These are phyloP conservation scores for Pythium insidiosum DNA, from an alignment of 352 stramenopile species.

Conservation along the genomic window DNA sequence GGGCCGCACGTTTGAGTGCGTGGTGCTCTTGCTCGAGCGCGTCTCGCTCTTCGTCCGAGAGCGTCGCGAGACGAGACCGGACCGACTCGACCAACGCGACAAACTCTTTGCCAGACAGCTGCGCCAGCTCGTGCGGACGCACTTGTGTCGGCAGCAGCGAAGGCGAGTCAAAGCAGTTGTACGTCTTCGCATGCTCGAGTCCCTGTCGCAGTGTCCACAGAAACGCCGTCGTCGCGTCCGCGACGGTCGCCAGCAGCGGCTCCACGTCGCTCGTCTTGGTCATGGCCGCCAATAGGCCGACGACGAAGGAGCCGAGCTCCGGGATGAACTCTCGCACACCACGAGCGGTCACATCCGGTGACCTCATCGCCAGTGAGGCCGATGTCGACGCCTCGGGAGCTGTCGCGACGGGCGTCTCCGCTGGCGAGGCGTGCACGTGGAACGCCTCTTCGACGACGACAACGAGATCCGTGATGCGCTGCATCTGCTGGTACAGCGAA, in stretches of 20 bases:
- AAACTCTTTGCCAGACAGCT: constrained; percentile 42
- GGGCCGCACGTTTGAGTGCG: constrained; percentile 16
- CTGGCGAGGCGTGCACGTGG: constrained; percentile 9
- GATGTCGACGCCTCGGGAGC: no score
- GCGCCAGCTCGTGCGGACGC: constrained; percentile 37
- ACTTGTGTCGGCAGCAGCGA: constrained; percentile 20
- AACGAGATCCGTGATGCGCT: constrained; percentile 18
- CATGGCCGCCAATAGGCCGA: constrained; percentile 17
- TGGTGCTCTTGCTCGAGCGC: constrained; percentile 27
- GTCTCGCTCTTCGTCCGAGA: constrained; percentile 27
- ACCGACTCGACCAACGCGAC: constrained; percentile 27
- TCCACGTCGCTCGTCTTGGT: constrained; percentile 18
- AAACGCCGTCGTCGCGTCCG: constrained; percentile 20
- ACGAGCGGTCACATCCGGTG: no score
- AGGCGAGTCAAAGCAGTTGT: constrained; percentile 2
- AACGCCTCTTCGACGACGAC: constrained; percentile 24
- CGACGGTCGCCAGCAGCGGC: constrained; percentile 22
- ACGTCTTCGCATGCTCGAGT: not conserved
- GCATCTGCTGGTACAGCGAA: constrained; percentile 15
- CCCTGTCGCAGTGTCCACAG: constrained; percentile 22
- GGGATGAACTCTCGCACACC: constrained; percentile 30
- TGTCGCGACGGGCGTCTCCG: not conserved
- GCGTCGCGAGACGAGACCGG: constrained; percentile 7
- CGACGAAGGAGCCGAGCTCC: constrained; percentile 32
- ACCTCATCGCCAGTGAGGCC: no score